Percentiles rank a stretch among this genome's conserved stretches.
These are phyloP conservation scores for Wickerhamiella dianesei DNA, from an alignment of 805 yeast genomes.

Conservation along the genomic window DNA sequence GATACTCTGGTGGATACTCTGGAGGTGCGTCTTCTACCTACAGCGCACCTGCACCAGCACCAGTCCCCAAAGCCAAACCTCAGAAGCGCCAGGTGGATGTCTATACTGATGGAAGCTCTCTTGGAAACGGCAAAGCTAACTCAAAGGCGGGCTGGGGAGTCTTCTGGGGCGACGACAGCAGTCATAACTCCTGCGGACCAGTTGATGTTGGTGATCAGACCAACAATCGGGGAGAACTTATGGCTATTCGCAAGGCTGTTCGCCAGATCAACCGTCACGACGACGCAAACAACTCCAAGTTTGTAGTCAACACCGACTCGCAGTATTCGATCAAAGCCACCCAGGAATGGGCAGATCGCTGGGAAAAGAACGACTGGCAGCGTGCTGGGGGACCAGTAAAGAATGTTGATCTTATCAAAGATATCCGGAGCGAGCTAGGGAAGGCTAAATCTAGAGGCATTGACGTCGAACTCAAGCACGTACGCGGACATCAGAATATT, in stretches of 20 bases:
- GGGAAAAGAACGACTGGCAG: constrained; percentile 45
- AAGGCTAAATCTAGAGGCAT: too few relatives aligned
- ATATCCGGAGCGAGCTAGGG: background rate
- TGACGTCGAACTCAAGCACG: constrained; percentile 1
- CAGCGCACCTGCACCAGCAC: too few relatives aligned
- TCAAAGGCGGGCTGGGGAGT: constrained; percentile 62
- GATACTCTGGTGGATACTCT: too few relatives aligned
- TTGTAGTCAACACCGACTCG: constrained; percentile 52
- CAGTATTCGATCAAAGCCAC: constrained; percentile 46
- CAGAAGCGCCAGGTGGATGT: too few relatives aligned
- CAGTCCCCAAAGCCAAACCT: too few relatives aligned
- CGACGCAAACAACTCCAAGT: constrained; percentile 5
- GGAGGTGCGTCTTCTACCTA: too few relatives aligned
- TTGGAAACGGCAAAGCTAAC: constrained; percentile 39
- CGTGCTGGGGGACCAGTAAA: constrained; percentile 34
- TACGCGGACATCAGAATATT: background rate
- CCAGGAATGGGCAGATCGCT: constrained; percentile 41
- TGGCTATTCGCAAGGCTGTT: constrained; percentile 42
- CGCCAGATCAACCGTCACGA: background rate
- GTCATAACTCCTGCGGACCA: constrained; percentile 42
- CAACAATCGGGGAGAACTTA: constrained; percentile 69
- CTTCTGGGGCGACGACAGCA: constrained; percentile 44
- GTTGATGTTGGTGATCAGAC: constrained; percentile 41
- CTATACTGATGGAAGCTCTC: constrained; percentile 70
- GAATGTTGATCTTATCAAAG: constrained; percentile 38